These are phyloP conservation scores for Penicillium decumbens DNA, from an alignment of 2,329 filamentous ascomycete species.

Conservation along the genomic window DNA sequence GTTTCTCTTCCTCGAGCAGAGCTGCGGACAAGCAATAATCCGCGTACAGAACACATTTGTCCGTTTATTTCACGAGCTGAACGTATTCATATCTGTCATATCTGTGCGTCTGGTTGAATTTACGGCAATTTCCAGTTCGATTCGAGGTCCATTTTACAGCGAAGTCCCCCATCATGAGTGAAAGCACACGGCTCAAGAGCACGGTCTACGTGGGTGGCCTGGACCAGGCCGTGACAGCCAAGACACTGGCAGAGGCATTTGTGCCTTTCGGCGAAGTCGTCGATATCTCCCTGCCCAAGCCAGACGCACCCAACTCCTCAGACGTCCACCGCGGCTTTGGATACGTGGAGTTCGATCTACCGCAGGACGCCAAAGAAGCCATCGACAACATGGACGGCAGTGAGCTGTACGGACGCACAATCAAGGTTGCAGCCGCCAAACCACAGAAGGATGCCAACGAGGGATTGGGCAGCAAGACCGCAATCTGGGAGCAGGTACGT, in stretches of 20 bases:
- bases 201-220: constrained; percentile 92
- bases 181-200: constrained; percentile 75
- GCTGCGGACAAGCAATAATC: not conserved
- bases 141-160: not conserved
- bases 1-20: constrained; percentile 10
- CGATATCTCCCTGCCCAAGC: constrained; percentile 84
- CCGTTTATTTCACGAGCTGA: not conserved
- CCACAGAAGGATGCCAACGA: constrained; percentile 83
- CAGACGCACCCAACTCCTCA: constrained; percentile 71
- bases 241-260: constrained; percentile 82
- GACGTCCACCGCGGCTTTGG: constrained; percentile 88
- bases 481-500: constrained; percentile 92
- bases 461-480: constrained; percentile 85
- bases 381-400: constrained; percentile 99
- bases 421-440: constrained; percentile 90
- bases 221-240: constrained; percentile 68
- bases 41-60: not conserved
- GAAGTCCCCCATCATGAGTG: constrained; percentile 60
- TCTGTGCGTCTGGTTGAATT: not conserved
- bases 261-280: constrained; percentile 94
- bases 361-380: constrained; percentile 82
- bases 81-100: not conserved
- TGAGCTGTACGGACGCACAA: constrained; percentile 84
- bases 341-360: constrained; percentile 89
- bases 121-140: not conserved